Evolutionary conservation across 768 basidiomycete genomes (phyloP), one percentile per base, ranked within the genome.

Genomic region (Galerina marginata): DNA sequence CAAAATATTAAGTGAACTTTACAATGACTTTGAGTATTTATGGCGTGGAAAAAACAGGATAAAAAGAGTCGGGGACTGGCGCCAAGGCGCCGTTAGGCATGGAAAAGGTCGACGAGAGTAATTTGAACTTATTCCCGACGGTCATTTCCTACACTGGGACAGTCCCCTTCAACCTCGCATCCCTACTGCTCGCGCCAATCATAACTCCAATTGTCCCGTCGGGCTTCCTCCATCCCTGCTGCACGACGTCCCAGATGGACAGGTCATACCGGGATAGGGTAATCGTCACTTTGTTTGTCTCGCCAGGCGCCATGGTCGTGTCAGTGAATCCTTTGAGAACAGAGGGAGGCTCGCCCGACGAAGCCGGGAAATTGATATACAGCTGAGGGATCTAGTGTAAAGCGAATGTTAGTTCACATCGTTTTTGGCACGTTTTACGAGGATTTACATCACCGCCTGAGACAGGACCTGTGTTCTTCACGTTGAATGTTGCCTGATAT

Each of bases 201-300:
- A 84, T 82, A 51, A 95, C 80, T 16, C 74, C 75, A 67, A 91
- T 86, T 40, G 69, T 78, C 2, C 91, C 92, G 2, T 73, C 67
- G 0, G 93, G 92, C 63, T 83, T 85, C 61, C 78, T 77, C 92
- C 93, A 95, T 2, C 89, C 86, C 72, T 95, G 93, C 25, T 79
- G 77, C 9, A 74, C 81, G 1, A 82, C 83, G 71, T 94, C 90
- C 93, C 92, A 94, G 56, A 91, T 81, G n/a, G 86, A 89, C 65
- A 92, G 66, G 63, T 90, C 88, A 65, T 91, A 87, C 37, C 88
- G 79, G 11, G 90, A 87, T 33, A 93, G 76, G 7, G 78, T 81
- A 64, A 93, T 80, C 5, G 76, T 80, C 2, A 86, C 85, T 6
- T 61, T 71, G 58, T 70, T 71, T 23, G 69, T 79, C 67, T 86